Evolutionary conservation across 129 eudicot species (phyloP), one percentile per base, ranked within the genome.

Genomic region (Erigeron canadensis): DNA sequence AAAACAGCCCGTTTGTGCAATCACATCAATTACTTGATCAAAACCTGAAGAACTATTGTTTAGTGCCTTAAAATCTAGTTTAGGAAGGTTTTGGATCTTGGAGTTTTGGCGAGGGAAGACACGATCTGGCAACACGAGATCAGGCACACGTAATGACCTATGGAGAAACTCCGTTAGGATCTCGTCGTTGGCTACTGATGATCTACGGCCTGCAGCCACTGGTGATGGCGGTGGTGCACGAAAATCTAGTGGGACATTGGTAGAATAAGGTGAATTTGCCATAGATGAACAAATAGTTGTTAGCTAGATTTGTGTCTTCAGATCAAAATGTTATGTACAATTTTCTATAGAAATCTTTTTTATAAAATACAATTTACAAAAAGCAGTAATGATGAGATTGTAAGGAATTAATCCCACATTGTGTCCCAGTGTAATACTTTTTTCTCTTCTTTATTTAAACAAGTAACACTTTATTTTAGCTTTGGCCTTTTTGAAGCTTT

Each of bases 191-290:
- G 88, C 77, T 42, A 84, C 86, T 8, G 93, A 78, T 2, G 96
- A 86, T 23, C 87, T 73, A 21, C 92, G 85, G 18, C 93, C 89
- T 0, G 90, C 54, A n/a, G 85, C 97, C 6, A 91, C 89, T 7
- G 97, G 97, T 6, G 97, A 91, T 0, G 97, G 97, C 10, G 97
- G 97, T 10, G 97, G 97, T 0, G 97, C 97, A 7, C 93, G 88
- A 75, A 91, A 91, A 47, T 88, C 88, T 39, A 73, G 22, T 48
- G 64, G 66, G 16, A 45, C 18, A 50, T n/a, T 69, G 5, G 73
- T 44, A 0, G 74, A 54, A 58, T 85, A 80, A 4, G 87, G 88
- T 8, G 86, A 81, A n/a, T 67, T 56, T 28, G 82, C 81, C 95
- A 79, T 82, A 54, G 38, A 68, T 63, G 12, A 28, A 28, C 34